A percentile compares a stretch with the other conserved stretches of the same genome.
phyloP scores from a whole-genome alignment of 1,139 yeast genomes.

The Geotrichum bryndzae region DNA sequence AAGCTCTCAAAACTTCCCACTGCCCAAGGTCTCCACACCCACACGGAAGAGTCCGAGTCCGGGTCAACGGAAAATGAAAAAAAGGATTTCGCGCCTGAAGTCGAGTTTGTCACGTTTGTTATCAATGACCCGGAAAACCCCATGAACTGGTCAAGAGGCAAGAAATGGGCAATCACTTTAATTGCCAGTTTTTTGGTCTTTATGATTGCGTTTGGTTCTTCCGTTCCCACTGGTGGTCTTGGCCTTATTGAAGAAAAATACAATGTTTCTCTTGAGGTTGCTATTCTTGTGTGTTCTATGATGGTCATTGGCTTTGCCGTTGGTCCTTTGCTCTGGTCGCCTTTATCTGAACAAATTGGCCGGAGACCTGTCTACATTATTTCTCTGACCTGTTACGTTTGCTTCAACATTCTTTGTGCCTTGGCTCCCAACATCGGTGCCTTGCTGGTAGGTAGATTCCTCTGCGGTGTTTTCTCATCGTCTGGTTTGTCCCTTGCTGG shows the following conservation, averaged over 20 bases:
- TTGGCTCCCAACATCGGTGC: slow-evolving; percentile 79
- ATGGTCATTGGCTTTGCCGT: slow-evolving; percentile 87
- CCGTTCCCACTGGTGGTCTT: slow-evolving; percentile 79
- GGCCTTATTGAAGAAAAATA: slow-evolving; percentile 56
- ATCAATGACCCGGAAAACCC: slow-evolving; percentile 82
- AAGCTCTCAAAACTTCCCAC: neutral
- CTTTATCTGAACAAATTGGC: slow-evolving; percentile 79
- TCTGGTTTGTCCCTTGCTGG: slow-evolving; percentile 84
- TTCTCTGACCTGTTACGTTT: slow-evolving; percentile 65
- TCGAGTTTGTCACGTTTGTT: slow-evolving; percentile 75
- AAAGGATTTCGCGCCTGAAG: slow-evolving; percentile 42
- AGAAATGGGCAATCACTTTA: slow-evolving; percentile 65
- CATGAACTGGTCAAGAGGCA: slow-evolving; percentile 60
- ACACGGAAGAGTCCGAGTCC: slow-evolving; percentile 13
- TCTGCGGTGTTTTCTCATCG: slow-evolving; percentile 81
- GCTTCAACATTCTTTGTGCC: slow-evolving; percentile 87
- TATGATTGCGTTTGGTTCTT: slow-evolving; percentile 85
- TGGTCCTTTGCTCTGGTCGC: slow-evolving; percentile 90
- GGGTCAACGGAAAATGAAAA: slow-evolving; percentile 23
- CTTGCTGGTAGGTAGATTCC: slow-evolving; percentile 69
- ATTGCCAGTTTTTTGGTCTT: slow-evolving; percentile 64
- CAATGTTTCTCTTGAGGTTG: slow-evolving; percentile 68
- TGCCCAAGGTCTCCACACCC: neutral
- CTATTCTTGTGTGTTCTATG: slow-evolving; percentile 70
- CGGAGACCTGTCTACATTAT: slow-evolving; percentile 77